Base-by-base conservation (phyloP, 192 early-diverging fungal genomes). In the Funneliformis geosporum region DNA sequence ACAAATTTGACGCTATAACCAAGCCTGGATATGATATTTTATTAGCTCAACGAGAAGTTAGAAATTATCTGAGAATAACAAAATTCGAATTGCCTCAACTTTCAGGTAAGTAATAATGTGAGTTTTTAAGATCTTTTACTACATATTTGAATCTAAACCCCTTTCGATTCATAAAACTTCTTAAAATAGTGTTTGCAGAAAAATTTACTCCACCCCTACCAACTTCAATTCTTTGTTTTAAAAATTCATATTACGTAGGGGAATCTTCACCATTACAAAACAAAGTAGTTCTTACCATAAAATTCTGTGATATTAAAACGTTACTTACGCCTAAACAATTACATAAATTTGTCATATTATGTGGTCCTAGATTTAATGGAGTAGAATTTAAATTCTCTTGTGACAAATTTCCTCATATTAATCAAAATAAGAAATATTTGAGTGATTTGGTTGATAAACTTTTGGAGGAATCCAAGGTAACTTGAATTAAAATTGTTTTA, bases 321-420 rank as follows among this genome's bases (percentile, higher is more conserved):
- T 65, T 81, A 0, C 78, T 92, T 64, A 86, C 81, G 7, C 79
- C 84, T 43, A 73, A 69, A 1, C 80, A 91, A 62, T 72, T 82
- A 55, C 91, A 92, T 79, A 92, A 92, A 70, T 86, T 92, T 47
- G 75, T 91, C 25, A 77, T 93, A 27, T 65, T 93, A 42, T 85
- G 86, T 66, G 92, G 92, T 59, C 80, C 89, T 10, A 72, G 84
- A 67, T 92, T 91, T 79, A 80, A 93, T 79, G 88, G n/a, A 5
- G 85, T 87, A 11, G 80, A 86, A 72, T 79, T 91, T 66, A 88
- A 86, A 78, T 85, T 92, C 73, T 87, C 84, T 43, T 84, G 84
- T 40, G 89, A 91, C 42, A 86, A 86, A 76, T 89, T 87, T 69
- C 84, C 85, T 61, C 80, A 89, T 59, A 73, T 78, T 8, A 84